Conservation (phyloP, 2,329 filamentous ascomycete species). For the Fusarium pseudocircinatum region DNA sequence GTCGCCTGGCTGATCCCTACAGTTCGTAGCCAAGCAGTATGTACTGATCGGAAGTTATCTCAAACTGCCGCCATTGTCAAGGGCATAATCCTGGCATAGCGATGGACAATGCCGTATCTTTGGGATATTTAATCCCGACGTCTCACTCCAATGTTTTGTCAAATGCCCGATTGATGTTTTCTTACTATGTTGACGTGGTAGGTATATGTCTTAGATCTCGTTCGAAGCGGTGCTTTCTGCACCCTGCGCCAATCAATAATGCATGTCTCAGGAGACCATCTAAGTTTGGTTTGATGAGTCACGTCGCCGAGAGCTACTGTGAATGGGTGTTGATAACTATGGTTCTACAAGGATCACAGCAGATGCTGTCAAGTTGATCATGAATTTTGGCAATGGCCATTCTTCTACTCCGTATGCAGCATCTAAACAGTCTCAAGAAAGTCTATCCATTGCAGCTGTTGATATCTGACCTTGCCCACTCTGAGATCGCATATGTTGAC, state of each 20-base stretch:
- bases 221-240: background rate
- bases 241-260: background rate
- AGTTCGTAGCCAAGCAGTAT: background rate
- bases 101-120: background rate
- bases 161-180: background rate
- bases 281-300: background rate
- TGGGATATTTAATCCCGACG: background rate
- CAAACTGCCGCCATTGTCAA: background rate
- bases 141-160: background rate
- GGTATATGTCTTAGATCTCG: background rate
- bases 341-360: background rate
- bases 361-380: background rate
- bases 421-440: too few species aligned
- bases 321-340: background rate
- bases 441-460: background rate
- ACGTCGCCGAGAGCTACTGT: background rate
- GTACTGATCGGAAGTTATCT: background rate
- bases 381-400: background rate
- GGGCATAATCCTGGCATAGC: too few species aligned
- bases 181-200: background rate
- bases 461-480: background rate
- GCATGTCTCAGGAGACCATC: background rate
- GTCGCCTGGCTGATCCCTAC: background rate
- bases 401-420: background rate
- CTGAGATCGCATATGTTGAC: background rate